Percentiles rank a stretch among this genome's conserved stretches.
These are phyloP conservation scores for Aspergillus vadensis DNA, from an alignment of 2,329 filamentous ascomycete species.

Conservation along the genomic window DNA sequence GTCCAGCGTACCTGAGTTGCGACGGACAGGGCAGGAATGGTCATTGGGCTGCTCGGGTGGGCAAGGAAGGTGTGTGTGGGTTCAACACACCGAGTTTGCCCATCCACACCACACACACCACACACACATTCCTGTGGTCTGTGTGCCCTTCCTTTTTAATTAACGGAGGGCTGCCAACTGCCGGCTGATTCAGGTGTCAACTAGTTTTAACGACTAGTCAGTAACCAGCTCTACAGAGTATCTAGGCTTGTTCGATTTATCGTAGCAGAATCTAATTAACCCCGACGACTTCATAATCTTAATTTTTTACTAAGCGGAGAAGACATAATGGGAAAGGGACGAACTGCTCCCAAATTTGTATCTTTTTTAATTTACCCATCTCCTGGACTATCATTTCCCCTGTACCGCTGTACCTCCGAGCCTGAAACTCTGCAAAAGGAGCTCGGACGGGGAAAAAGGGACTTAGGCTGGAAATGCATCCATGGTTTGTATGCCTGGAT, in stretches of 20 bases:
- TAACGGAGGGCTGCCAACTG: slow-evolving; percentile 4
- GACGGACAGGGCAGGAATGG: not conserved
- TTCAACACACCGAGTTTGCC: not conserved
- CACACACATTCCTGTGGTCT: not conserved
- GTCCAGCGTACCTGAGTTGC: slow-evolving; percentile 3
- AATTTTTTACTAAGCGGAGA: not conserved
- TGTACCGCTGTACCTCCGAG: not conserved
- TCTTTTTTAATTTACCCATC: too few relatives aligned
- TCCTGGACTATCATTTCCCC: too few relatives aligned
- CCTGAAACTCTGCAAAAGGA: not conserved
- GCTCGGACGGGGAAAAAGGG: slow-evolving; percentile 3
- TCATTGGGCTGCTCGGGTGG: not conserved
- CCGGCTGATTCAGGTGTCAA: slow-evolving; percentile 1
- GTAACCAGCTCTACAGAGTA: not conserved
- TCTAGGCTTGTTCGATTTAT: not conserved
- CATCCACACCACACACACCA: not conserved
- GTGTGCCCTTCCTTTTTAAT: slow-evolving; percentile 4
- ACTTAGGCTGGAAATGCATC: not conserved
- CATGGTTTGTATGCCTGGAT: not conserved
- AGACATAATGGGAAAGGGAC: too few relatives aligned
- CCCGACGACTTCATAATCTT: not conserved
- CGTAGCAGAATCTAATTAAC: not conserved
- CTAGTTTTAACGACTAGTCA: not conserved
- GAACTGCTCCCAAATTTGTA: not conserved
- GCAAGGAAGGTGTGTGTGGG: not conserved